Base-by-base conservation (phyloP, 1,139 yeast genomes). In the Scheffersomyces illinoinensis region DNA sequence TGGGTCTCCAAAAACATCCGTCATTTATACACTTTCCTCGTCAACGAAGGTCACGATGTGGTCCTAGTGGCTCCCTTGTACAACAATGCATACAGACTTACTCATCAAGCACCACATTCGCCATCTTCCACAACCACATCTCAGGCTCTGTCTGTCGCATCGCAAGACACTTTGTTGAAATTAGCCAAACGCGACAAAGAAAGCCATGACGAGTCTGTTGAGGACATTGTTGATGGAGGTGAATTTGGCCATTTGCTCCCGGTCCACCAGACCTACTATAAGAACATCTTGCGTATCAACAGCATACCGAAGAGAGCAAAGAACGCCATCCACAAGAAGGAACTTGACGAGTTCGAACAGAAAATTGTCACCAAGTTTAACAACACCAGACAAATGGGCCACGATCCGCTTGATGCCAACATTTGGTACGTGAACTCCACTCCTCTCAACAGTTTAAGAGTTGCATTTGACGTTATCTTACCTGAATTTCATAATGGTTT, bases 341-440 rank as follows among this genome's bases (percentile, higher is more conserved):
- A 59, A 19, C 50, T 47, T 10, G 21, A 52, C 7, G 49, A 52
- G 47, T 17, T 19, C 52, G 51, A 48, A 24, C 17, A 14, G 17
- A 14, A 18, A 1, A 17, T 48, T 8, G 51, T 21, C 26, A 5
- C 51, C 24, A 20, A 21, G n/a, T 21, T 48, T 24, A 48, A 48
- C 26, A 43, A 56, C 52, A 50, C 55, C 49, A 59, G 62, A 14
- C 66, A 67, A 56, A 71, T 63, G 59, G 78, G 80, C 54, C 74
- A 70, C 59, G 81, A 78, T 63, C 78, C 80, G n/a, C 65, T 70
- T 57, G 73, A 73, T 58, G 62, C 63, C 18, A 64, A 75, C 61
- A 69, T 73, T 55, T 81, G 84, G 84, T 80, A 73, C 61, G 76
- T 80, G 39, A 75, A 79, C 60, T 68, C 75, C 4, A 65, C 73